Conservation (phyloP, 2,329 filamentous ascomycete genomes). For the Pleurostoma richardsiae region DNA sequence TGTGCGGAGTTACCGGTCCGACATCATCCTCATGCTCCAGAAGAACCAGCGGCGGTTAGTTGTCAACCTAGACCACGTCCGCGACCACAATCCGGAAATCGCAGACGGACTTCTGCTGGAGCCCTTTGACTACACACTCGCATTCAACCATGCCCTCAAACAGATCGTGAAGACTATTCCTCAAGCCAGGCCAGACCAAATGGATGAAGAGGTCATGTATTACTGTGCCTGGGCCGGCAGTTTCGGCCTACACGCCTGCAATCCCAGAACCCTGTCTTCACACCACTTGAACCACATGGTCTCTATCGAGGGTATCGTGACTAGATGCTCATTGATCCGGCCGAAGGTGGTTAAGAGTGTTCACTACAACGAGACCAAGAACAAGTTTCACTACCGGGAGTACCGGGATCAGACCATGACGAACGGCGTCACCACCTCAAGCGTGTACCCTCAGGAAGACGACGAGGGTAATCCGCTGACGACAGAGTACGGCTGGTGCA, state of each 20-base stretch:
- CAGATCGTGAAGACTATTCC: constrained; percentile 79
- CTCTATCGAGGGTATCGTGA: constrained; percentile 95
- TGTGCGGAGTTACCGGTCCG: constrained; percentile 74
- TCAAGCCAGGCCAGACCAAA: constrained; percentile 70
- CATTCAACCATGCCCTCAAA: constrained; percentile 88
- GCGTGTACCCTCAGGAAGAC: constrained; percentile 91
- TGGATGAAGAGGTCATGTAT: constrained; percentile 74
- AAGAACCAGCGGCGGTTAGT: constrained; percentile 60
- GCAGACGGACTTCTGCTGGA: constrained; percentile 72
- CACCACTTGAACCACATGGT: constrained; percentile 94
- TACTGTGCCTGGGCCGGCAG: constrained; percentile 97
- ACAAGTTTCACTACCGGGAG: constrained; percentile 82
- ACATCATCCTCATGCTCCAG: constrained; percentile 75
- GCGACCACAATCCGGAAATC: constrained; percentile 79
- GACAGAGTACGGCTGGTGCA: constrained; percentile 94
- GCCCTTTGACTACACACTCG: constrained; percentile 83
- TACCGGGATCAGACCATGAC: constrained; percentile 98
- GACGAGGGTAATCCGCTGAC: constrained; percentile 86
- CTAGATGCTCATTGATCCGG: constrained; percentile 88
- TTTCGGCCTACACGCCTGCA: constrained; percentile 92
- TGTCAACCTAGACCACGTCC: constrained; percentile 85
- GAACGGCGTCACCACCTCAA: constrained; percentile 80
- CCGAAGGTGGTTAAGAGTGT: constrained; percentile 98
- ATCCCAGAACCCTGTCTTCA: constrained; percentile 86
- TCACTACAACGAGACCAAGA: constrained; percentile 85